These are phyloP conservation scores for Colletotrichum godetiae DNA, from an alignment of 2,329 filamentous ascomycete species.

Conservation along the genomic window DNA sequence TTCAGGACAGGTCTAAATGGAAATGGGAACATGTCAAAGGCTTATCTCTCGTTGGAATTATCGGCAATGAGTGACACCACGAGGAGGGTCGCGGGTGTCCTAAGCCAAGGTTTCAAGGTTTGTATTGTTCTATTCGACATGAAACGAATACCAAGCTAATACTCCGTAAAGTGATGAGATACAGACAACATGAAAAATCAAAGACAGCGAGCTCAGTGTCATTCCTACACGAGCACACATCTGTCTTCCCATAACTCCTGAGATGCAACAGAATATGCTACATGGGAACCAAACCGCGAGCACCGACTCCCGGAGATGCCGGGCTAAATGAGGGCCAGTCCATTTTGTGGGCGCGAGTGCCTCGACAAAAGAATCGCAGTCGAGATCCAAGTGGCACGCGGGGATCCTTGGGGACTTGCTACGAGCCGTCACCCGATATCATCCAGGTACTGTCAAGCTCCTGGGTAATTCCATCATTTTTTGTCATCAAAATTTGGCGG, in stretches of 20 bases:
- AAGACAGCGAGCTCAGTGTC: slow-evolving; percentile 28
- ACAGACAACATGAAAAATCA: neutral
- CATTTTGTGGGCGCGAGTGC: slow-evolving; percentile 43
- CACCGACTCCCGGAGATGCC: neutral
- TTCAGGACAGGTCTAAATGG: no score
- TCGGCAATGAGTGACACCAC: no score
- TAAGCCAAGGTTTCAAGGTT: no score
- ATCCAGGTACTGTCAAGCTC: slow-evolving; percentile 50
- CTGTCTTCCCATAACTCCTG: neutral
- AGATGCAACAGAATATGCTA: neutral
- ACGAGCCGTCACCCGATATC: slow-evolving; percentile 58
- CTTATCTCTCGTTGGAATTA: no score
- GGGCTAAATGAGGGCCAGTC: slow-evolving; percentile 50
- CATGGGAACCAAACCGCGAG: neutral
- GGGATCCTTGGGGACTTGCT: slow-evolving; percentile 54
- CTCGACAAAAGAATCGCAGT: slow-evolving; percentile 39
- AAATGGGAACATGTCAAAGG: no score
- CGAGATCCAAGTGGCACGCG: slow-evolving; percentile 43
- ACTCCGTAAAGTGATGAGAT: neutral
- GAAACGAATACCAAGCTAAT: no score
- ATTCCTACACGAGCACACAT: slow-evolving; percentile 16
- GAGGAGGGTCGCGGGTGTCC: no score
- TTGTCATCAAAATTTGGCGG: slow-evolving; percentile 26
- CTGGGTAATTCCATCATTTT: slow-evolving; percentile 41
- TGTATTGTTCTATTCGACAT: no score